Evolutionary conservation across 176 grass and related monocot species (phyloP), one percentile per base, ranked within the genome.

Genomic region (Lolium perenne): DNA sequence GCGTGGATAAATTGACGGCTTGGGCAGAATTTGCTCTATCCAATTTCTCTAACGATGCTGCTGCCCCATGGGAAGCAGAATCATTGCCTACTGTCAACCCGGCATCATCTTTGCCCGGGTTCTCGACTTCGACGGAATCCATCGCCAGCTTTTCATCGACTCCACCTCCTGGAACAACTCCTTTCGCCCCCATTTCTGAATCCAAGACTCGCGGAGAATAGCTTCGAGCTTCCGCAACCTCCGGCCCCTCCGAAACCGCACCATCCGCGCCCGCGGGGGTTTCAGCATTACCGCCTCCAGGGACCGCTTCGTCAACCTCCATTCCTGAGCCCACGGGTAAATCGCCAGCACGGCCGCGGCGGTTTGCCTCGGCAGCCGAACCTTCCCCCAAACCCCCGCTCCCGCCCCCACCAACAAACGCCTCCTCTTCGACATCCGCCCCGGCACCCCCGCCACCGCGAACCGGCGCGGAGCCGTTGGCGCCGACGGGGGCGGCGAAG

Each of bases 111-210:
- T 71, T 71, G 46, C 59, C 62, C 15, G 12, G 38, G 69, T 87
- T 76, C 62, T 23, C 20, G 54, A 16, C 69, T 82, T 91, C 41
- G 8, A 45, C 8, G 55, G 50, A 82, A 77, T 71, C 77, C 87
- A 83, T 87, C 63, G 45, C 38, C 50, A 47, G 51, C 13, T 17
- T 57, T 46, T 86, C 23, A 2, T 11, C 50, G 35, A 14, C 8
- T 7, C 22, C 66, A 35, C 10, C 80, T 41, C 11, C 65, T 79
- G 1, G 8, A 86, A 11, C 29, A 71, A 21, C 22, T 67, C 71
- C 75, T 61, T 61, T 74, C 63, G 14, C 79, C 57, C 41, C 56
- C 47, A 23, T 12, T 45, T 13, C 12, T 10, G 46, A 82, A 88
- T 54, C 79, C 83, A 79, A 64, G 38, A 38, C 69, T 69, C 54